These are phyloP conservation scores for Leccinum imitatum DNA, from an alignment of 768 basidiomycete genomes.

Conservation along the genomic window DNA sequence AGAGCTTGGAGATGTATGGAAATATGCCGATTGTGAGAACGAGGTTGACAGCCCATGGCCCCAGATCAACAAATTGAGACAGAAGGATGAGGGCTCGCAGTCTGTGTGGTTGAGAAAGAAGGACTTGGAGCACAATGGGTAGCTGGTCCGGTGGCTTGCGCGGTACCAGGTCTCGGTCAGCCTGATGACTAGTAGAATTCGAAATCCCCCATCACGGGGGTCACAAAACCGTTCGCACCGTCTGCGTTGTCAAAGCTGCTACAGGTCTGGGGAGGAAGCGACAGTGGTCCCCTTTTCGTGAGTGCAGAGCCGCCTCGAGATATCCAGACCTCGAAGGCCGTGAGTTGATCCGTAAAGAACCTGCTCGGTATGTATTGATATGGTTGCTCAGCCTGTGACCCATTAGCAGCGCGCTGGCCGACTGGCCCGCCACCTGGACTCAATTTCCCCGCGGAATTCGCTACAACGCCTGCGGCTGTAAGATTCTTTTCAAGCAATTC, in stretches of 20 bases:
- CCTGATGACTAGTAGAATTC: constrained; percentile 6
- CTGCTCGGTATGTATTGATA: constrained; percentile 81
- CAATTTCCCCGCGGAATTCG: constrained; percentile 21
- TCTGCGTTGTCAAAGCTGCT: constrained; percentile 30
- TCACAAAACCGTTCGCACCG: constrained; percentile 9
- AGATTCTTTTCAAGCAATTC: constrained; percentile 58
- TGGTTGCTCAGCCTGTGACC: constrained; percentile 41
- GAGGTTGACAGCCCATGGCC: constrained; percentile 97
- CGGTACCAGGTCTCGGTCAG: constrained; percentile 57
- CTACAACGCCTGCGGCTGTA: constrained; percentile 17
- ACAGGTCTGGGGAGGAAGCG: constrained; percentile 54
- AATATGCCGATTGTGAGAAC: constrained; percentile 97
- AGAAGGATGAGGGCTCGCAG: constrained; percentile 93
- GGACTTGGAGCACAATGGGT: constrained; percentile 95
- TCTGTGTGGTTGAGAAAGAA: constrained; percentile 94
- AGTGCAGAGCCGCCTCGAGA: constrained; percentile 87
- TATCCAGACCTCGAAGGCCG: constrained; percentile 98
- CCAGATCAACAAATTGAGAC: constrained; percentile 96
- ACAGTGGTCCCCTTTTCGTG: constrained; percentile 72
- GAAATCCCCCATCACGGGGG: constrained; percentile 19
- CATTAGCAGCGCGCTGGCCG: constrained; percentile 24
- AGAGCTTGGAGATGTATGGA: constrained; percentile 94
- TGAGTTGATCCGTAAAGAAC: constrained; percentile 95
- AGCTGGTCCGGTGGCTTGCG: constrained; percentile 96
- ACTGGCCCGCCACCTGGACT: constrained; percentile 10